Percentiles rank a stretch among this genome's conserved stretches.
These are phyloP conservation scores for Byssochlamys sp. DNA, from an alignment of 2,329 filamentous ascomycete species.

Conservation along the genomic window DNA sequence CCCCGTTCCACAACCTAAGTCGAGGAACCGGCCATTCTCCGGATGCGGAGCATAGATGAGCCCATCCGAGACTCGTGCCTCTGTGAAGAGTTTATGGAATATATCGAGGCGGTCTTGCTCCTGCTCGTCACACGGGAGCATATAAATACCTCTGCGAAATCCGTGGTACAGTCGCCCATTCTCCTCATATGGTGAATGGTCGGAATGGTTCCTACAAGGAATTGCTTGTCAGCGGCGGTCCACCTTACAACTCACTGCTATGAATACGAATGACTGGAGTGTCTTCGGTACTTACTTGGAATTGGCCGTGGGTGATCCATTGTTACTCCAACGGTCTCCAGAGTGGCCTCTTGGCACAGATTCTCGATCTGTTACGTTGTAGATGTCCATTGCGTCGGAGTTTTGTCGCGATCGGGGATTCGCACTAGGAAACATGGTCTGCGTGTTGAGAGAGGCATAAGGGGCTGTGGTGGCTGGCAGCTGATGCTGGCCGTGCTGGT, in stretches of 20 bases:
- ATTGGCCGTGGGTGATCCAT: constrained; percentile 17
- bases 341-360: constrained; percentile 13
- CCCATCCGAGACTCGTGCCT: constrained; percentile 46
- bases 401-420: constrained; percentile 22
- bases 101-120: constrained; percentile 74
- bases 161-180: constrained; percentile 63
- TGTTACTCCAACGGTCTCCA: constrained; percentile 17
- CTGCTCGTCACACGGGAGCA: constrained; percentile 67
- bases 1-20: constrained; percentile 74
- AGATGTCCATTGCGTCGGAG: constrained; percentile 28
- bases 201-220: constrained; percentile 18
- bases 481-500: constrained; percentile 14
- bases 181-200: constrained; percentile 45
- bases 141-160: constrained; percentile 59
- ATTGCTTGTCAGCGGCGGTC: background rate
- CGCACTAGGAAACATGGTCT: constrained; percentile 17
- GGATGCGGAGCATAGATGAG: constrained; percentile 34
- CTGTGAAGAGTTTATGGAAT: constrained; percentile 65
- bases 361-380: constrained; percentile 23
- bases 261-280: background rate
- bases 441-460: constrained; percentile 15
- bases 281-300: constrained; percentile 2
- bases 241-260: background rate
- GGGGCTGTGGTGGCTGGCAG: constrained; percentile 12
- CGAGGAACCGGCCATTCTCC: constrained; percentile 44